Evolutionary conservation across 1,284 basidiomycete species (phyloP).

Genomic region (Papiliotrema nemorosa): DNA sequence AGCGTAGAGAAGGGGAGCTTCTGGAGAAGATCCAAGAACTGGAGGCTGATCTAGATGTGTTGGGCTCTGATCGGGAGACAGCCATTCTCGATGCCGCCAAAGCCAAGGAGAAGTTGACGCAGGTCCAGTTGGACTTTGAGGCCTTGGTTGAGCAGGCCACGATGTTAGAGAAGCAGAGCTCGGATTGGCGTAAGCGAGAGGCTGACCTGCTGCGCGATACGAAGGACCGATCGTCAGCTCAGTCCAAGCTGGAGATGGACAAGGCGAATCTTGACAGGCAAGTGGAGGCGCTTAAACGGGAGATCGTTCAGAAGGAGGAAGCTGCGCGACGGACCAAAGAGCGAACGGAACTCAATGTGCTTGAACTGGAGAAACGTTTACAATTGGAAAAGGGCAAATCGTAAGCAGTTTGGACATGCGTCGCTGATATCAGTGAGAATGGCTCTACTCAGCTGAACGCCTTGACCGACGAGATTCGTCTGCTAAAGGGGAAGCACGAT

Average conservation of each 20-base stretch:
- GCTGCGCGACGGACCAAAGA: conserved; percentile 73
- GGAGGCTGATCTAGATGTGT: conserved; percentile 75
- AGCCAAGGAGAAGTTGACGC: conserved; percentile 24
- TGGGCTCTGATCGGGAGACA: conserved; percentile 81
- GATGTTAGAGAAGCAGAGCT: conserved; percentile 70
- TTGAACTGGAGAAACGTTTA: conserved; percentile 72
- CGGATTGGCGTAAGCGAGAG: conserved; percentile 64
- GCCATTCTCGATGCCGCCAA: conserved; percentile 48
- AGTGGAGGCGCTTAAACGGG: conserved; percentile 68
- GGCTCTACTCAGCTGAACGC: conserved; percentile 60
- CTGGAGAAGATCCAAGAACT: conserved; percentile 79
- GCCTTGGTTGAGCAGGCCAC: conserved; percentile 79
- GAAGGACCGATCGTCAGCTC: conserved; percentile 28
- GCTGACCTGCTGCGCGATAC: conserved; percentile 54
- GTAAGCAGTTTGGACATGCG: conserved; percentile 52
- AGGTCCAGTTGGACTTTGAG: conserved; percentile 58
- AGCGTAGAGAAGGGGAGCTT: conserved; percentile 76
- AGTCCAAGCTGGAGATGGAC: conserved; percentile 52
- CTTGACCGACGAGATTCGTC: conserved; percentile 64
- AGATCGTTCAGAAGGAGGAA: conserved; percentile 72
- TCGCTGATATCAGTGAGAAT: conserved; percentile 55
- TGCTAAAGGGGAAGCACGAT: conserved; percentile 71
- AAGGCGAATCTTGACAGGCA: conserved; percentile 60
- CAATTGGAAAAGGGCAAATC: conserved; percentile 62
- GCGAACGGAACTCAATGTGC: conserved; percentile 63